phyloP scores from a whole-genome alignment of 2,329 filamentous ascomycete species.

The Annulohypoxylon truncatum region DNA sequence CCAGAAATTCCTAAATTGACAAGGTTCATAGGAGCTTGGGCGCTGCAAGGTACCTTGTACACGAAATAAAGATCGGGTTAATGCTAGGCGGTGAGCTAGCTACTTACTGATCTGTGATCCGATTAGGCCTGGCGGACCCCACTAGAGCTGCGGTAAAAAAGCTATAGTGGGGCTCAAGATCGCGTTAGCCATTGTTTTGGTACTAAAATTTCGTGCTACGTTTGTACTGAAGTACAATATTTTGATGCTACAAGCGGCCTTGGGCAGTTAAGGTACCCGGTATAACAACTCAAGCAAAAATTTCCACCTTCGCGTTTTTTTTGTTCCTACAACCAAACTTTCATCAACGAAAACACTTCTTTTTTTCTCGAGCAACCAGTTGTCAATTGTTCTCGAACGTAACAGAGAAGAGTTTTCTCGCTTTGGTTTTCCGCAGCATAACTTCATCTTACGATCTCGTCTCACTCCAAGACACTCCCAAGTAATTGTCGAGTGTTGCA shows the following conservation, averaged over 20 bases:
- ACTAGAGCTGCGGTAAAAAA: constrained; percentile 14
- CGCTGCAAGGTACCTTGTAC: not conserved
- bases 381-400: constrained; percentile 21
- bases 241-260: constrained; percentile 25
- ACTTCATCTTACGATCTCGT: not conserved
- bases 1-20: constrained; percentile 4
- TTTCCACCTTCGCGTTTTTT: constrained; percentile 28
- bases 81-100: constrained; percentile 27
- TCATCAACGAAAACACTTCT: constrained; percentile 27
- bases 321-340: constrained; percentile 8
- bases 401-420: constrained; percentile 8
- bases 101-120: not conserved
- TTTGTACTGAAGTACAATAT: constrained; percentile 8
- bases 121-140: constrained; percentile 5
- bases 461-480: not conserved
- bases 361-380: constrained; percentile 22
- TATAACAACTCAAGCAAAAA: constrained; percentile 22
- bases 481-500: not conserved
- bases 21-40: constrained; percentile 4
- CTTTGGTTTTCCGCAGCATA: not conserved
- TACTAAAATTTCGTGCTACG: not conserved
- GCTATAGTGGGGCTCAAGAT: constrained; percentile 34
- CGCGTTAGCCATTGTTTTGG: constrained; percentile 25
- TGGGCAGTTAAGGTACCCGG: constrained; percentile 25
- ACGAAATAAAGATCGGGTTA: constrained; percentile 1